Evolutionary conservation across 164 flowering plant genomes (phyloP), one percentile per base, ranked within the genome.

Genomic region (Chloranthus sessilifolius): DNA sequence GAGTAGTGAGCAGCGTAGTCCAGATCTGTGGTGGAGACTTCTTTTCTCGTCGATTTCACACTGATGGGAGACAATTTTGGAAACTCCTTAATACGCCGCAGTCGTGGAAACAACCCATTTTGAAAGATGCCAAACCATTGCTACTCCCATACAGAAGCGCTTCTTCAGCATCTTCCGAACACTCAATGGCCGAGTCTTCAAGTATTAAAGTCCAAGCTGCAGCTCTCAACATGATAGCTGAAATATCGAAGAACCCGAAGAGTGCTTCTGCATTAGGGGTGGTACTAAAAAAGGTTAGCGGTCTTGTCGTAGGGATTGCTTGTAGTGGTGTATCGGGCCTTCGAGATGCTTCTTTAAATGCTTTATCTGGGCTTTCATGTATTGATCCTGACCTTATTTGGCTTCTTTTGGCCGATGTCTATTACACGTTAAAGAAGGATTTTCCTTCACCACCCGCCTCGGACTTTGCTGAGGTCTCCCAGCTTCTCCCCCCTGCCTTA

Each of bases 381-480:
- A 70, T 94, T 1, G 99, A 94, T 42, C 78, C 97, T 21, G 99
- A 94, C 54, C 85, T 94, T 31, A 71, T 89, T 29, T 94, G 99
- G 99, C 83, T 94, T 50, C 88, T 94, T 1, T 14, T 84, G 25
- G 91, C 97, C 27, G 99, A 94, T 62, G 84, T 94, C n/a, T 82
- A 84, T 56, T 94, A 75, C 63, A 74, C 95, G 19, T 37, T 65
- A 55, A 78, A 56, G 66, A 79, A 67, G 41, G 70, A 69, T 34
- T 7, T 60, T 24, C 85, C 82, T 55, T 60, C 63, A 10, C 85
- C 84, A 7, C 95, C 95, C 8, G 28, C 64, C 11, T 23, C 64
- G 3, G 82, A 69, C 50, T 78, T 84, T 5, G 84, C 86, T 0
- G 79, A 74, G 20, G 52, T 84, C 28, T 44, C 62, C 26, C 62